Evolutionary conservation across 1,284 basidiomycete genomes (phyloP).

Genomic region (Cutaneotrichosporon spelunceum): DNA sequence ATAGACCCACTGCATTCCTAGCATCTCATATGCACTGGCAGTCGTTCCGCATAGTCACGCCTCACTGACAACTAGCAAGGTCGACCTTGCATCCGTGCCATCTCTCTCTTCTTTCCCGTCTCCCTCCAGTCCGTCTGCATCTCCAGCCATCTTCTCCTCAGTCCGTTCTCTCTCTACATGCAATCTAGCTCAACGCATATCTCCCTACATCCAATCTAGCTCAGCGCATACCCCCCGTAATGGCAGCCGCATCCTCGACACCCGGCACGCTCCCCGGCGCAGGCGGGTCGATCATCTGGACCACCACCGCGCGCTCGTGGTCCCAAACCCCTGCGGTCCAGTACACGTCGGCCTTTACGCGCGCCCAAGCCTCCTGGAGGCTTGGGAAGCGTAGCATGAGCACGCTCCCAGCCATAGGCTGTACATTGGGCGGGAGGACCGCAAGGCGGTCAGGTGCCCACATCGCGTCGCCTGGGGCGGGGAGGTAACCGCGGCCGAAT

Average conservation of each 20-base stretch:
- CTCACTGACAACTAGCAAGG: too few relatives aligned
- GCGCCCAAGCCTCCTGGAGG: constrained; percentile 38
- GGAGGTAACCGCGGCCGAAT: constrained; percentile 36
- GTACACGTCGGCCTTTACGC: constrained; percentile 45
- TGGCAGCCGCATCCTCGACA: constrained; percentile 4
- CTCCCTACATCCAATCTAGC: too few relatives aligned
- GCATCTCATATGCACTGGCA: too few relatives aligned
- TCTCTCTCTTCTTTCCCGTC: too few relatives aligned
- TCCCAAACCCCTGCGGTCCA: constrained; percentile 50
- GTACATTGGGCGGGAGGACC: constrained; percentile 30
- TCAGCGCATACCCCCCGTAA: not conserved
- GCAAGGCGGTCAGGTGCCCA: constrained; percentile 15
- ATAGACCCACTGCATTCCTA: too few relatives aligned
- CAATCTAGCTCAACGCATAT: not conserved
- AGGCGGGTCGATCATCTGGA: constrained; percentile 34
- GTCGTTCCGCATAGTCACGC: too few relatives aligned
- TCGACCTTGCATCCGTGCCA: too few relatives aligned
- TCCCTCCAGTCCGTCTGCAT: too few relatives aligned
- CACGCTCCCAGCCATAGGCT: constrained; percentile 43
- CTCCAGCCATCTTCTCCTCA: too few relatives aligned
- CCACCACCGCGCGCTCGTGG: constrained; percentile 35
- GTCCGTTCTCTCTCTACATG: not conserved
- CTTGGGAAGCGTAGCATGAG: constrained; percentile 38
- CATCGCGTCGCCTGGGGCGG: constrained; percentile 27
- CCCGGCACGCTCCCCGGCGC: constrained; percentile 15